Conservation (phyloP, 306 rosid genomes). For the Trichosanthes cucumerina region DNA sequence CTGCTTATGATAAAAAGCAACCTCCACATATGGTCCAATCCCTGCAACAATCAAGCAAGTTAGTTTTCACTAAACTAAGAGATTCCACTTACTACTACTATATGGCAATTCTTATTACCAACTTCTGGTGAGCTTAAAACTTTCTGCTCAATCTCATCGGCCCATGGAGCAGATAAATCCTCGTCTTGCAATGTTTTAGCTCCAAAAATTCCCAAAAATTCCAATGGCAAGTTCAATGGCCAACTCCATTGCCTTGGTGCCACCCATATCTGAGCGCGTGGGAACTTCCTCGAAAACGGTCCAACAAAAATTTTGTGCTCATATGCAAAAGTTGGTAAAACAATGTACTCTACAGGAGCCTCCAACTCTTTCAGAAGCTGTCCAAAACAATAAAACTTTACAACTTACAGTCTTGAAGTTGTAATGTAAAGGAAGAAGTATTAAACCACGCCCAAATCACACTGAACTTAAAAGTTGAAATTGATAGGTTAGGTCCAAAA, state of each 20-base stretch:
- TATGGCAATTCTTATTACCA: constrained; percentile 37
- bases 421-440: background rate
- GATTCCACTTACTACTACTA: background rate
- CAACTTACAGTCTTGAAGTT: background rate
- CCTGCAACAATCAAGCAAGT: constrained; percentile 47
- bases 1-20: constrained; percentile 85
- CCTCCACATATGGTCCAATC: constrained; percentile 94
- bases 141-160: constrained; percentile 76
- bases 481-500: too few relatives aligned
- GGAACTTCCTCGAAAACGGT: constrained; percentile 88
- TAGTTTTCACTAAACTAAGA: constrained; percentile 1
- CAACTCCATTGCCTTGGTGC: constrained; percentile 99
- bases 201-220: constrained; percentile 78
- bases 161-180: constrained; percentile 71
- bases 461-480: too few relatives aligned
- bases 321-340: constrained; percentile 89
- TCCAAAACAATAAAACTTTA: constrained; percentile 16
- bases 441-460: background rate
- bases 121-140: constrained; percentile 95
- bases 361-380: constrained; percentile 83
- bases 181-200: constrained; percentile 63
- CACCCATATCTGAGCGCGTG: constrained; percentile 85
- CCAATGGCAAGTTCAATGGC: constrained; percentile 90
- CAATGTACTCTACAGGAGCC: constrained; percentile 78
- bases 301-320: constrained; percentile 95